A percentile compares a stretch with the other conserved stretches of the same genome.
These are phyloP conservation scores for cucumber (Cucumis sativus) DNA, from an alignment of 306 rosid genomes.

Conservation along the genomic window Cucumber_9930_V3 NC_026660.2:9036501-9037000, in stretches of 20 bases:
- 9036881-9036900: conserved; percentile 86
- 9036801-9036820: conserved; percentile 90
- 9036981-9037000: conserved; percentile 72
- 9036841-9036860: conserved; percentile 82
- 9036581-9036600: conserved; percentile 61
- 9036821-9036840: conserved; percentile 75
- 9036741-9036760: conserved; percentile 42
- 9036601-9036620: conserved; percentile 82
- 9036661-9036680: conserved; percentile 83
- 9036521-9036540: conserved; percentile 64
- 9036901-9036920: conserved; percentile 80
- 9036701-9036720: conserved; percentile 77
- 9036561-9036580: conserved; percentile 91
- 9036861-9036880: conserved; percentile 90
- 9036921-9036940: conserved; percentile 77
- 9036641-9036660: conserved; percentile 87
- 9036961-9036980: conserved; percentile 93
- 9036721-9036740: conserved; percentile 63
- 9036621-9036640: conserved; percentile 66
- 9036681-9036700: conserved; percentile 68
- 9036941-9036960: conserved; percentile 72
- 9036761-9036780: conserved; percentile 50
- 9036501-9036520: conserved; percentile 70
- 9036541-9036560: conserved; percentile 96
- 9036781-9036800: conserved; percentile 76